These are phyloP conservation scores for Kingdonia uniflora DNA, from an alignment of 164 flowering plant species.

Conservation along the genomic window DNA sequence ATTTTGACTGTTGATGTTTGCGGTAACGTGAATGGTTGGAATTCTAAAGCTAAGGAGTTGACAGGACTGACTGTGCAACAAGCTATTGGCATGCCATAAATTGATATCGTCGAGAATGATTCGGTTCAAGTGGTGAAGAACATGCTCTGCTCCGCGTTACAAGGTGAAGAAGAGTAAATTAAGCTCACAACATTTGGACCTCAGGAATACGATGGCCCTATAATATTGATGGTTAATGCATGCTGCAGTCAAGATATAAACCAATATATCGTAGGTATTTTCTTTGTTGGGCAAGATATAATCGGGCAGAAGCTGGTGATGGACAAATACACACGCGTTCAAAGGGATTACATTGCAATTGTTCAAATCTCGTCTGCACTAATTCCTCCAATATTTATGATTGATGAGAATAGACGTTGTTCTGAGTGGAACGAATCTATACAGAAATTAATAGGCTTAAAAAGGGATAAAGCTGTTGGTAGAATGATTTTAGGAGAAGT, in stretches of 20 bases:
- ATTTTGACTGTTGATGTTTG: too few species aligned
- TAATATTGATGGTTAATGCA: conserved; percentile 44
- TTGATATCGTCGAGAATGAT: too few species aligned
- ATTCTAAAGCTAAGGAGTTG: conserved; percentile 53
- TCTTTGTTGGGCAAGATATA: conserved; percentile 68
- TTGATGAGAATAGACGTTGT: too few species aligned
- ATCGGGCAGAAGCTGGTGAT: conserved; percentile 45
- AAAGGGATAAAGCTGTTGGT: conserved; percentile 41
- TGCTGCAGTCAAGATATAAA: too few species aligned
- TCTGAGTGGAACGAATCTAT: too few species aligned
- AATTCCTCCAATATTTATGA: conserved; percentile 74
- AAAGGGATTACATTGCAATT: conserved; percentile 54
- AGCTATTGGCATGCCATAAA: conserved; percentile 50
- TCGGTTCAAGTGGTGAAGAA: conserved; percentile 34
- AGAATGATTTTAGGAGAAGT: conserved; percentile 65
- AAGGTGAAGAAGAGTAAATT: too few species aligned
- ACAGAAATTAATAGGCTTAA: conserved; percentile 48
- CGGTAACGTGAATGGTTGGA: too few species aligned
- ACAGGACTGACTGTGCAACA: conserved; percentile 47
- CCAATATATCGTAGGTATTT: conserved; percentile 54
- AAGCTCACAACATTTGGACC: conserved; percentile 40
- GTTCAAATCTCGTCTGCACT: conserved; percentile 46
- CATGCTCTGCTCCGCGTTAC: conserved; percentile 39
- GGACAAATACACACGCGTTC: too few species aligned
- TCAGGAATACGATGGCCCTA: conserved; percentile 28